phyloP scores from a whole-genome alignment of 805 yeast genomes.

The Sugiyamaella qingdaonensis region DNA sequence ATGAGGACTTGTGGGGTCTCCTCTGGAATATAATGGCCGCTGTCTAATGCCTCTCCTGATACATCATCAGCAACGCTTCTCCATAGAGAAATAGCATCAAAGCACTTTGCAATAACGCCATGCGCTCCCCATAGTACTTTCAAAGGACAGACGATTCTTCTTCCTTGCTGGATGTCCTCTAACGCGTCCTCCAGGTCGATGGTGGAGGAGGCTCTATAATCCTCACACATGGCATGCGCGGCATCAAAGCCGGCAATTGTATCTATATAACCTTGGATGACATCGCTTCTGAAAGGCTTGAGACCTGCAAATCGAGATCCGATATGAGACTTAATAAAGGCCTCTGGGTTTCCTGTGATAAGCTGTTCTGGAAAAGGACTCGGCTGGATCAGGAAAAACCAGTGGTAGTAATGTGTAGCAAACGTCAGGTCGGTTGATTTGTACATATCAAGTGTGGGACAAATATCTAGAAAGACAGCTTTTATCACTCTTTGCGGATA shows the following conservation, averaged over 20 bases:
- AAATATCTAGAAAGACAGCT: constrained; percentile 14
- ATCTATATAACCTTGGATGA: constrained; percentile 6
- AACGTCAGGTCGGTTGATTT: constrained; percentile 12
- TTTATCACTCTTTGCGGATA: constrained; percentile 10
- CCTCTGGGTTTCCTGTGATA: constrained; percentile 12
- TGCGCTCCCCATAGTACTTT: constrained; percentile 15
- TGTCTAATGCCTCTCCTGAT: constrained; percentile 39
- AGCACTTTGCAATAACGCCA: constrained; percentile 14
- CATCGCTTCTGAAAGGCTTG: constrained; percentile 3
- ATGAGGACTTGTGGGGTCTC: constrained; percentile 6
- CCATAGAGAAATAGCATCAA: constrained; percentile 12
- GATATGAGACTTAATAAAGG: not conserved
- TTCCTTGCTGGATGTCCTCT: constrained; percentile 8
- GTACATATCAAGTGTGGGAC: constrained; percentile 17
- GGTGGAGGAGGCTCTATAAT: constrained; percentile 17
- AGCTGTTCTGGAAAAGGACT: constrained; percentile 16
- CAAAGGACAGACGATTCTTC: constrained; percentile 9
- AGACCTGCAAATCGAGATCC: not conserved
- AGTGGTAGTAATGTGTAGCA: constrained; percentile 15
- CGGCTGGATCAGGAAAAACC: constrained; percentile 20
- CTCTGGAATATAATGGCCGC: constrained; percentile 16
- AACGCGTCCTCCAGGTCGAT: constrained; percentile 14
- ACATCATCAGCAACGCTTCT: constrained; percentile 27
- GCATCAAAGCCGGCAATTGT: constrained; percentile 1
- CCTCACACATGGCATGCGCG: constrained; percentile 18